A percentile compares a stretch with the other conserved stretches of the same genome.
Conservation (phyloP, 2,329 filamentous ascomycete species). For the Paecilomyces dactylethromorphus region DNA sequence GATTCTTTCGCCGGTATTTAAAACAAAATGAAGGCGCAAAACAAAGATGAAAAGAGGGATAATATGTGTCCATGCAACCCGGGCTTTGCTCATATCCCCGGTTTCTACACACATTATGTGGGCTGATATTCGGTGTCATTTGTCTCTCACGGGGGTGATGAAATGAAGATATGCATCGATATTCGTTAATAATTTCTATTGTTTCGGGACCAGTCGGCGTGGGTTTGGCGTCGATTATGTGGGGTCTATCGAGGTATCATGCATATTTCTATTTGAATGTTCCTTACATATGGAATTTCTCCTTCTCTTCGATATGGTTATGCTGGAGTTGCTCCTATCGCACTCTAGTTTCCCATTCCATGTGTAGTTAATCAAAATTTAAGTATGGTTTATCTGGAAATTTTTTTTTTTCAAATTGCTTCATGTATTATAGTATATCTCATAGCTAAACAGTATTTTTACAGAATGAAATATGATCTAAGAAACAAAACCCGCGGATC, state of each 20-base stretch:
- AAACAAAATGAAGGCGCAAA: conserved; percentile 28
- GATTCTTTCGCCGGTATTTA: conserved; percentile 14
- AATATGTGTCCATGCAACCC: neutral
- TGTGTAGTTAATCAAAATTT: neutral
- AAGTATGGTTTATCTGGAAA: neutral
- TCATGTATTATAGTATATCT: neutral
- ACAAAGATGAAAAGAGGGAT: conserved; percentile 10
- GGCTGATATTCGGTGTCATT: conserved; percentile 5
- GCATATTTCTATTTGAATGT: neutral
- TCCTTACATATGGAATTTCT: neutral
- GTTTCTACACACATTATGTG: neutral
- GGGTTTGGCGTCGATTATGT: conserved; percentile 7
- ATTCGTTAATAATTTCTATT: conserved; percentile 9
- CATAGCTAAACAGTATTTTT: neutral
- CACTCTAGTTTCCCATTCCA: neutral
- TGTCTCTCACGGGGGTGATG: conserved; percentile 3
- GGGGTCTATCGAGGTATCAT: neutral
- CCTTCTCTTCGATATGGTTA: neutral
- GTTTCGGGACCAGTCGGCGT: conserved; percentile 8
- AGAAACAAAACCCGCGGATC: too few relatives aligned
- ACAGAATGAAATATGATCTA: neutral
- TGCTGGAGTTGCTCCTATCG: neutral
- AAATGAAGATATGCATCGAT: conserved; percentile 12
- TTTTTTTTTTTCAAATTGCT: neutral
- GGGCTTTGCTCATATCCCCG: neutral